Conservation (phyloP, 129 eudicot genomes). For the Tanacetum coccineum region DNA sequence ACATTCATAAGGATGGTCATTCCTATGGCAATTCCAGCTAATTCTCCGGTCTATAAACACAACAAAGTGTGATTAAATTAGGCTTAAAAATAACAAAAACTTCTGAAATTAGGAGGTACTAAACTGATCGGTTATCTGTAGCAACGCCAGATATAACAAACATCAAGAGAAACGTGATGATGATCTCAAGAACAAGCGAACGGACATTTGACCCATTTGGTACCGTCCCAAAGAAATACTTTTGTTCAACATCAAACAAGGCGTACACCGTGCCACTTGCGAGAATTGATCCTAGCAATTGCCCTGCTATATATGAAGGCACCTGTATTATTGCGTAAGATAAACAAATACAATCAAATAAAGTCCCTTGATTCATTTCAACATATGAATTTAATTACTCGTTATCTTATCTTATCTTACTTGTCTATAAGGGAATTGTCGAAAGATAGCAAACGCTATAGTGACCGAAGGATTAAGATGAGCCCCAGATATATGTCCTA, state of each 20-base stretch:
- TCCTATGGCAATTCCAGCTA: conserved; percentile 74
- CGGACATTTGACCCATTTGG: conserved; percentile 43
- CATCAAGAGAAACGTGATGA: conserved; percentile 57
- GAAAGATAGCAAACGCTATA: conserved; percentile 47
- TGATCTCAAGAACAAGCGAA: conserved; percentile 45
- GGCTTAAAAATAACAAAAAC: background rate
- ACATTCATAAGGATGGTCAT: conserved; percentile 55
- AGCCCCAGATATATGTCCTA: conserved; percentile 54
- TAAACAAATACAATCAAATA: background rate
- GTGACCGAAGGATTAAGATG: conserved; percentile 62
- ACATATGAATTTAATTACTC: background rate
- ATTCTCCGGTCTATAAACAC: conserved; percentile 49
- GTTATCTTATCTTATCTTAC: conserved; percentile 13
- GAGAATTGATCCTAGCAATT: conserved; percentile 52
- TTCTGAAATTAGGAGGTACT: conserved; percentile 20
- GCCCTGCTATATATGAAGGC: conserved; percentile 50
- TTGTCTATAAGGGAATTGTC: conserved; percentile 53
- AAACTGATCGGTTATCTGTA: conserved; percentile 59
- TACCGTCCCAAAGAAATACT: conserved; percentile 47
- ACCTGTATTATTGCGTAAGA: conserved; percentile 30
- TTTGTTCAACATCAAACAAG: conserved; percentile 31
- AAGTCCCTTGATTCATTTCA: background rate
- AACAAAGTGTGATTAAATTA: background rate
- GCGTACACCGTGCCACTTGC: conserved; percentile 50
- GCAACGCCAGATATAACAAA: conserved; percentile 67